These are phyloP conservation scores for Wilhelminamyces savonicus DNA, from an alignment of 805 yeast species.

Conservation along the genomic window DNA sequence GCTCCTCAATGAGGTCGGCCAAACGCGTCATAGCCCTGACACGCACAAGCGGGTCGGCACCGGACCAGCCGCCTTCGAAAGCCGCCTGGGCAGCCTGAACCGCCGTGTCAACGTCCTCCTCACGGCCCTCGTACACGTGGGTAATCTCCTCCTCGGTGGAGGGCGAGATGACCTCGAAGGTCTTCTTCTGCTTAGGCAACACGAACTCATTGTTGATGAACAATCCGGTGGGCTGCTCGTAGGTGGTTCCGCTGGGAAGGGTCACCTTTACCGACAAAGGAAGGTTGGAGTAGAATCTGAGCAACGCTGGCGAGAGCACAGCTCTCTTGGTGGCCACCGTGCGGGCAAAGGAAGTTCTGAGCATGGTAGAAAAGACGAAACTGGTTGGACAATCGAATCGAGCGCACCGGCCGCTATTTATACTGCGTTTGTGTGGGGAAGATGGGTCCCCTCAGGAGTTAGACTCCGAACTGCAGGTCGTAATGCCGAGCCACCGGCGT, in stretches of 20 bases:
- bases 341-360: too few species aligned
- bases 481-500: too few species aligned
- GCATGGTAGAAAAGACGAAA: too few species aligned
- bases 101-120: slow-evolving; percentile 76
- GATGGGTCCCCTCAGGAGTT: too few species aligned
- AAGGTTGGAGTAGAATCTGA: slow-evolving; percentile 23
- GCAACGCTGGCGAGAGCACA: too few species aligned
- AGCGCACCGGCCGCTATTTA: too few species aligned
- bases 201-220: slow-evolving; percentile 85
- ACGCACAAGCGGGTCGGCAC: slow-evolving; percentile 61
- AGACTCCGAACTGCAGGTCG: too few species aligned
- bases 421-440: too few species aligned
- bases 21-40: slow-evolving; percentile 58
- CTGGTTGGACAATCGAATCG: too few species aligned
- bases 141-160: slow-evolving; percentile 66
- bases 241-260: slow-evolving; percentile 66
- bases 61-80: slow-evolving; percentile 63
- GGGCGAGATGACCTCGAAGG: slow-evolving; percentile 60
- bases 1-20: slow-evolving; percentile 70
- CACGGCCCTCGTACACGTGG: slow-evolving; percentile 67
- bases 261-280: slow-evolving; percentile 41
- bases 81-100: slow-evolving; percentile 82
- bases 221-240: slow-evolving; percentile 80
- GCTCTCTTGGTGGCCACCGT: too few species aligned
- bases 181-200: slow-evolving; percentile 47